A percentile compares a stretch with the other conserved stretches of the same genome.
Conservation (phyloP, 768 basidiomycete genomes). For the Sporobolomyces roseus region DNA sequence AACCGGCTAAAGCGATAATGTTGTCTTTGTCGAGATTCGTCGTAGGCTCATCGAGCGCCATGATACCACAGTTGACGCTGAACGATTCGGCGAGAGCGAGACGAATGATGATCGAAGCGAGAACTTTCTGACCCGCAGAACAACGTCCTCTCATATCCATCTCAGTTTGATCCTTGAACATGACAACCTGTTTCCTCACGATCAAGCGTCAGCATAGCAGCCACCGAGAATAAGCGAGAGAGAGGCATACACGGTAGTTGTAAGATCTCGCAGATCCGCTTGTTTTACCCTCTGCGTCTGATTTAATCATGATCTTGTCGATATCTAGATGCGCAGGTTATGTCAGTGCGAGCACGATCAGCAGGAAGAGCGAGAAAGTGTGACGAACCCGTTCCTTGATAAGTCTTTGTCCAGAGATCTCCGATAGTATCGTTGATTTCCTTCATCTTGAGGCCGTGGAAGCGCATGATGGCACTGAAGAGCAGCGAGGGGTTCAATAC, state of each 20-base stretch:
- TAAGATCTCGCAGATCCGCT: slow-evolving; percentile 77
- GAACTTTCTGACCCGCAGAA: slow-evolving; percentile 96
- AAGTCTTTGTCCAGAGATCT: slow-evolving; percentile 96
- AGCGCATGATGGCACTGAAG: slow-evolving; percentile 92
- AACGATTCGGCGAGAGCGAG: slow-evolving; percentile 96
- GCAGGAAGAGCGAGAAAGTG: not conserved
- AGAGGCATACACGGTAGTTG: slow-evolving; percentile 75
- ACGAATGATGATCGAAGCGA: slow-evolving; percentile 95
- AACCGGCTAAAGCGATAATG: slow-evolving; percentile 85
- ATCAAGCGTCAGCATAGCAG: not conserved
- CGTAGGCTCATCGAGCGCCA: slow-evolving; percentile 96
- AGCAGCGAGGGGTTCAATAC: not conserved
- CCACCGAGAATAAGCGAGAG: not conserved
- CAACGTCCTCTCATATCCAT: slow-evolving; percentile 99
- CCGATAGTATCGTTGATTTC: slow-evolving; percentile 98
- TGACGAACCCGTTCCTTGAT: slow-evolving; percentile 93
- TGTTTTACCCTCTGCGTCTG: slow-evolving; percentile 82
- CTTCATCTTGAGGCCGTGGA: slow-evolving; percentile 95
- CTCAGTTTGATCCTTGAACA: slow-evolving; percentile 98
- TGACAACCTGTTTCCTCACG: slow-evolving; percentile 67
- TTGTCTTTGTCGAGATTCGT: slow-evolving; percentile 95
- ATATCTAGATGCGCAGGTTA: slow-evolving; percentile 63
- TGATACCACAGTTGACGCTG: slow-evolving; percentile 93
- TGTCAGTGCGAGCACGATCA: not conserved
- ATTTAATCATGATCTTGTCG: slow-evolving; percentile 91